A percentile compares a stretch with the other conserved stretches of the same genome.
phyloP scores from a whole-genome alignment of 1,284 basidiomycete genomes.

The Phellopilus nigrolimitatus region DNA sequence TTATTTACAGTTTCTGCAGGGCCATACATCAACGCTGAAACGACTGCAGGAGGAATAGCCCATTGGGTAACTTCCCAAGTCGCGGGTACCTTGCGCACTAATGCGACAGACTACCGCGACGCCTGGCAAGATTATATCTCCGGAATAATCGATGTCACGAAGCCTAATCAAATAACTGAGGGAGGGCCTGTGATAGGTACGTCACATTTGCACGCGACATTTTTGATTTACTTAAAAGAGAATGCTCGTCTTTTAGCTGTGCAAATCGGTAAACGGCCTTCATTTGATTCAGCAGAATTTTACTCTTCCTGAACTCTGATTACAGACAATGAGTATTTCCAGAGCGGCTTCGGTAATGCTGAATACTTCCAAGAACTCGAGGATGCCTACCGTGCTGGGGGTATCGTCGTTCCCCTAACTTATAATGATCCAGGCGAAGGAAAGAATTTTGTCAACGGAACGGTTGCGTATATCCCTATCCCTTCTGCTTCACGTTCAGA shows the following conservation, averaged over 20 bases:
- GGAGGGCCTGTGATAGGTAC: constrained; percentile 73
- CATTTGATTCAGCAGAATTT: too few species aligned
- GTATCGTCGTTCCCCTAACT: constrained; percentile 65
- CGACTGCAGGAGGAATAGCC: constrained; percentile 73
- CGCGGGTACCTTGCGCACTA: constrained; percentile 61
- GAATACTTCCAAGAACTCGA: constrained; percentile 67
- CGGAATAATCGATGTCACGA: constrained; percentile 56
- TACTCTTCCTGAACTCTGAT: not conserved
- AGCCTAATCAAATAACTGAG: constrained; percentile 59
- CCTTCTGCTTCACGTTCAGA: not conserved
- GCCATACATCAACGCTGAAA: constrained; percentile 76
- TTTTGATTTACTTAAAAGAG: not conserved
- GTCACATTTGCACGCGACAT: constrained; percentile 20
- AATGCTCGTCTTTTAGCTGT: constrained; percentile 44
- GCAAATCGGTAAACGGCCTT: constrained; percentile 49
- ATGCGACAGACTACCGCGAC: constrained; percentile 59
- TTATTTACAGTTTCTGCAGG: too few species aligned
- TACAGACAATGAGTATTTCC: constrained; percentile 75
- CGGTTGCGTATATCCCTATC: constrained; percentile 28
- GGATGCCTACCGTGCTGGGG: constrained; percentile 46
- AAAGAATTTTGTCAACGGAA: constrained; percentile 67
- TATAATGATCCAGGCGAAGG: constrained; percentile 65
- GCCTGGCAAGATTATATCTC: constrained; percentile 71
- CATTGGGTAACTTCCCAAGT: constrained; percentile 74
- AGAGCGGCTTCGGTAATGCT: constrained; percentile 40